phyloP scores from a whole-genome alignment of 2,329 filamentous ascomycete genomes.

The Escovopsis sp. region DNA sequence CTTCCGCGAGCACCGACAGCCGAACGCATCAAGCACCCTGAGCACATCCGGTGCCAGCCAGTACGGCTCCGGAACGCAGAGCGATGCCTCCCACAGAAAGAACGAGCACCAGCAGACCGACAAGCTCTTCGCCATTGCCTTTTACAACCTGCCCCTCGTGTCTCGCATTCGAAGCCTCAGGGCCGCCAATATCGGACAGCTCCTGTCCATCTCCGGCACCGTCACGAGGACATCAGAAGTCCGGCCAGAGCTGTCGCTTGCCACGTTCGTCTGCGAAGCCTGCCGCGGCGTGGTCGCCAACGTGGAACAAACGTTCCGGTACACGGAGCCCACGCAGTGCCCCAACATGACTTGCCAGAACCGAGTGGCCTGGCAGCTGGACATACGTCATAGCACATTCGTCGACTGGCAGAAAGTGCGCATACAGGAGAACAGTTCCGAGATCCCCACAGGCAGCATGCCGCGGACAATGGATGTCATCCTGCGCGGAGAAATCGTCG shows the following conservation, averaged over 20 bases:
- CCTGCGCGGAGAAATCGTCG: conserved; percentile 89
- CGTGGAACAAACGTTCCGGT: conserved; percentile 93
- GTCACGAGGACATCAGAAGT: conserved; percentile 96
- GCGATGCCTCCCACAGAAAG: conserved; percentile 58
- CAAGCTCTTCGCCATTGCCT: conserved; percentile 84
- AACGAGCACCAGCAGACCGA: conserved; percentile 93
- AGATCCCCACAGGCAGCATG: conserved; percentile 98
- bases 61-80: conserved; percentile 45
- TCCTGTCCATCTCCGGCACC: conserved; percentile 91
- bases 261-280: conserved; percentile 80
- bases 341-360: conserved; percentile 81
- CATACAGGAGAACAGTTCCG: conserved; percentile 94
- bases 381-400: conserved; percentile 93
- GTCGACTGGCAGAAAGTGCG: conserved; percentile 99
- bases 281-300: conserved; percentile 78
- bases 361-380: conserved; percentile 84
- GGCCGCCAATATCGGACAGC: conserved; percentile 78
- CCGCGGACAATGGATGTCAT: conserved; percentile 96
- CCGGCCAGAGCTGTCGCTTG: conserved; percentile 78
- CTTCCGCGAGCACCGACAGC: conserved; percentile 82
- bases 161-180: conserved; percentile 75
- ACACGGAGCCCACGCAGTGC: conserved; percentile 92
- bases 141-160: conserved; percentile 83
- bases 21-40: conserved; percentile 57
- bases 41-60: conserved; percentile 54